Conservation (phyloP, 257 asterid species). For the Marsdenia floribunda region DNA sequence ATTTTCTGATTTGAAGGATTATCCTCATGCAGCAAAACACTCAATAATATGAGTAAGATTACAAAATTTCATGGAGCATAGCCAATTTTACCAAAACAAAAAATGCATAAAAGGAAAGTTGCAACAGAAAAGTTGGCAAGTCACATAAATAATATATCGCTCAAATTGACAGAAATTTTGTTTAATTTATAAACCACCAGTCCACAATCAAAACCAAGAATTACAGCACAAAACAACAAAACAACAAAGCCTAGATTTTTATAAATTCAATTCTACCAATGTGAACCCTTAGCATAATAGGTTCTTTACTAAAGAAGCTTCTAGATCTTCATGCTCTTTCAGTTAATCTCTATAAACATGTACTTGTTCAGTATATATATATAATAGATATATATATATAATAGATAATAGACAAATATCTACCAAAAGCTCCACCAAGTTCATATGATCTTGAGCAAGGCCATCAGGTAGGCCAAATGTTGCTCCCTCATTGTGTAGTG, state of each 20-base stretch:
- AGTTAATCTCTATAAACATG: not conserved
- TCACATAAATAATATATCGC: not conserved
- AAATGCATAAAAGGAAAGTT: not conserved
- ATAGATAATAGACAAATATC: slow-evolving; percentile 70
- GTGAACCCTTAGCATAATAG: not conserved
- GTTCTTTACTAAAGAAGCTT: not conserved
- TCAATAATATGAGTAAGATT: not conserved
- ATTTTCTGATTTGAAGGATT: not conserved
- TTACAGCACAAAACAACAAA: not conserved
- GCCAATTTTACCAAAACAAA: not conserved
- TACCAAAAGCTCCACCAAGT: slow-evolving; percentile 68
- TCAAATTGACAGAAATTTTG: not conserved
- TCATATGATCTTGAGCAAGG: slow-evolving; percentile 77
- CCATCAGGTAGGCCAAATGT: slow-evolving; percentile 63
- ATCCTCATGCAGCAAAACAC: not conserved
- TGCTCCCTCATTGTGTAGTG: slow-evolving; percentile 44
- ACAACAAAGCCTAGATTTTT: not conserved
- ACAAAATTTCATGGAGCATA: not conserved
- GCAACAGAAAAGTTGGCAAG: not conserved
- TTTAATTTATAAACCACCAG: not conserved
- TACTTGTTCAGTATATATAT: no score
- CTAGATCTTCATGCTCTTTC: not conserved
- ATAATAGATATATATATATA: slow-evolving; percentile 38
- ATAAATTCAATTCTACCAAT: not conserved
- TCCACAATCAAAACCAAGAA: not conserved